Evolutionary conservation across 1,284 basidiomycete genomes (phyloP).

Genomic region (Paramarasmius palmivorus): DNA sequence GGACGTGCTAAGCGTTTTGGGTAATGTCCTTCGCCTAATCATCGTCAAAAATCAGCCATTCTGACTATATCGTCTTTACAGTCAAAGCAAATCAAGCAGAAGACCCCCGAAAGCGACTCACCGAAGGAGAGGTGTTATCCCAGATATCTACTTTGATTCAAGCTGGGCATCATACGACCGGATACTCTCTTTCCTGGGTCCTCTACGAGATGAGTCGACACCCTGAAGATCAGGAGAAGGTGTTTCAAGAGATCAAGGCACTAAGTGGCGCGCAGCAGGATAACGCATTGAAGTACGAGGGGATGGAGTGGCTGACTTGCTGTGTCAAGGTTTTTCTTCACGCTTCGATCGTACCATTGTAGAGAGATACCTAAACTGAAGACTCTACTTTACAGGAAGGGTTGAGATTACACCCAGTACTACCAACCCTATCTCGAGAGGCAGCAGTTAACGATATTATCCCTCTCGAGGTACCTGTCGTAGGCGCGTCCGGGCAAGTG

Average conservation of each 20-base stretch:
- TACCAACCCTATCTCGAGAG: not conserved
- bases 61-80: conserved; percentile 2
- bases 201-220: conserved; percentile 25
- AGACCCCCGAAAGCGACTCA: conserved; percentile 17
- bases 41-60: not conserved
- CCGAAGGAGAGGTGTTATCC: conserved; percentile 24
- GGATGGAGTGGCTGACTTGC: conserved; percentile 15
- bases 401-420: not conserved
- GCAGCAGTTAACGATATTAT: not conserved
- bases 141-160: conserved; percentile 23
- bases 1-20: conserved; percentile 27
- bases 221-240: conserved; percentile 21
- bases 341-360: not conserved
- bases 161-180: conserved; percentile 26
- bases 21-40: conserved; percentile 9
- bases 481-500: not conserved
- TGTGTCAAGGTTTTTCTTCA: conserved; percentile 14
- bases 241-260: conserved; percentile 21
- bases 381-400: too few relatives aligned
- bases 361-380: too few relatives aligned
- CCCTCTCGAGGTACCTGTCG: not conserved
- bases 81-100: conserved; percentile 22
- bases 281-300: conserved; percentile 11
- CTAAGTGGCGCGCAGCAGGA: conserved; percentile 8
- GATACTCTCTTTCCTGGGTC: conserved; percentile 22